Evolutionary conservation across 352 stramenopile species (phyloP), one percentile per base, ranked within the genome.

Genomic region (Albugo laibachii): DNA sequence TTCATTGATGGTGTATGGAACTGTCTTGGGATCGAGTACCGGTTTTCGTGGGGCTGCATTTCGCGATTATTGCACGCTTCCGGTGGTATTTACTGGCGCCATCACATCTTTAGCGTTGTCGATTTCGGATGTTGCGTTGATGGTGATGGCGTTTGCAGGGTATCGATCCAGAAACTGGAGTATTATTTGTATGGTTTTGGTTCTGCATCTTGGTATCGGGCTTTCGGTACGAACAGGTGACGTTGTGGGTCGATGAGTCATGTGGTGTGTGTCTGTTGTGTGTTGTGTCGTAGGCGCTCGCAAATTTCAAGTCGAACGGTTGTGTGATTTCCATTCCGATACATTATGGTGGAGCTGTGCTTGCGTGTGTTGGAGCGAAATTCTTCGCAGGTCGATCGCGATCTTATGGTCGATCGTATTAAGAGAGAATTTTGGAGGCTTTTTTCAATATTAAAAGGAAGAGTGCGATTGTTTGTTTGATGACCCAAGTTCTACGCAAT

Each of bases 1-100:
- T 54, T 61, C 74, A 45, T 56, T 86, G 36, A 79, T 91, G 57
- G 80, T 91, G 66, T 91, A 83, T 46, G 78, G 78, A 50, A 86
- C 69, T 41, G 55, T 91, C 36, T 42, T 87, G 34, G 75, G 61
- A 12, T 73, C 72, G 1, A 83, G 66, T 38, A 83, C 75, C 2
- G 69, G 71, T 19, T 58, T 57, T 13, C 71, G 75, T 39, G 78
- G 78, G 43, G 75, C 75, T 5, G 70, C 74, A 40, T 91, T 86
- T 59, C 80, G 69, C 11, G 16, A 50, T 21, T 83, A 75, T 12
- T 91, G 78, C 49, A 65, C 78, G 46, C 65, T 91, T 44, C 78
- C 78, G 41, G 59, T 87, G 35, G 47, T 91, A 36, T 80, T 87
- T 45, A 69, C 71, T 13, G 57, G 66, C 4, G 68, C 72, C 21